Percentiles rank a stretch among this genome's conserved stretches.
Conservation (phyloP, 306 rosid genomes). For the Dryas drummondii region DNA sequence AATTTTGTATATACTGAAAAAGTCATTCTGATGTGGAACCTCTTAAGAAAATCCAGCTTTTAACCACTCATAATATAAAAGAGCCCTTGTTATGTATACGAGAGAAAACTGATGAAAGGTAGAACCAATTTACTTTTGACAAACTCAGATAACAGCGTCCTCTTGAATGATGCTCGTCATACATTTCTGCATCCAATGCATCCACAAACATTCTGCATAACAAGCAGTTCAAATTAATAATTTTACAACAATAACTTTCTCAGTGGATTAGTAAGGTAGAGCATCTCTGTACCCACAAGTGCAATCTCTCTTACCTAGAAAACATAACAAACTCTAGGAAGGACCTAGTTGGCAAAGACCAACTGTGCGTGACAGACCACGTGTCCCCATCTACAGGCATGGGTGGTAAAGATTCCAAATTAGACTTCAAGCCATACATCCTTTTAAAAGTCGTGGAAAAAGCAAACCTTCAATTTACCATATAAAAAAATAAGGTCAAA, state of each 20-base stretch:
- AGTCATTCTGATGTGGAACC: too few relatives aligned
- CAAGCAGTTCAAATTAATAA: slow-evolving; percentile 17
- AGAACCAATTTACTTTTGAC: slow-evolving; percentile 59
- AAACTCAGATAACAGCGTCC: slow-evolving; percentile 79
- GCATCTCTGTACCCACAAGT: neutral
- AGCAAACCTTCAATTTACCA: slow-evolving; percentile 57
- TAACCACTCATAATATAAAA: too few relatives aligned
- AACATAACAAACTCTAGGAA: slow-evolving; percentile 95
- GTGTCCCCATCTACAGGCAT: slow-evolving; percentile 84
- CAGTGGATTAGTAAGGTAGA: slow-evolving; percentile 9
- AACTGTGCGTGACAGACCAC: slow-evolving; percentile 88
- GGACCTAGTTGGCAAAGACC: slow-evolving; percentile 91
- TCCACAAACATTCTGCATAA: slow-evolving; percentile 88
- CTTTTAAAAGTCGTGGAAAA: slow-evolving; percentile 72
- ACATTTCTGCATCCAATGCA: slow-evolving; percentile 79
- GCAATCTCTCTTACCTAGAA: slow-evolving; percentile 62
- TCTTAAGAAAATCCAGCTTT: too few relatives aligned
- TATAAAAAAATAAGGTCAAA: slow-evolving; percentile 16
- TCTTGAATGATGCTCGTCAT: slow-evolving; percentile 64
- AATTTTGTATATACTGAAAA: too few relatives aligned
- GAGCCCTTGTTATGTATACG: neutral
- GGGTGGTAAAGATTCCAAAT: slow-evolving; percentile 61
- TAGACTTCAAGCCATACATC: slow-evolving; percentile 71
- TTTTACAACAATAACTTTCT: neutral
- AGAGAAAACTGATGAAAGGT: neutral